Evolutionary conservation across 2,329 filamentous ascomycete species (phyloP), one percentile per base, ranked within the genome.

Genomic region (Byssothecium circinans): DNA sequence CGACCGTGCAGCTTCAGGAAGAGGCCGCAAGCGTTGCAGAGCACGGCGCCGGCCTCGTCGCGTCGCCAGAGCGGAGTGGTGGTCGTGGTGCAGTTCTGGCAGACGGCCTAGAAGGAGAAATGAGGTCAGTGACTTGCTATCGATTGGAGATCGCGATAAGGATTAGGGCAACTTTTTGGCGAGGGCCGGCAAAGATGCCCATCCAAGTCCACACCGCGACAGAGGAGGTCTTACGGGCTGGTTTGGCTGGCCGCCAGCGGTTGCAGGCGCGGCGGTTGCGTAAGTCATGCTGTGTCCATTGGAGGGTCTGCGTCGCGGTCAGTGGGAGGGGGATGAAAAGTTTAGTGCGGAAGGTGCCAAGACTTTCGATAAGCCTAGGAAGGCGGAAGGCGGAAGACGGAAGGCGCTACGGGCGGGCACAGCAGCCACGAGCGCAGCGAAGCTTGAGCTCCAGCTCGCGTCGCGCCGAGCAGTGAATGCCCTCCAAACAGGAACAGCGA

Each of bases 21-120:
- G 47, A 99, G 82, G 50, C 94, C 94, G 74, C 94, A 99, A 65
- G 94, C 94, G 76, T 99, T 99, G 84, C 94, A 99, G 43, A 99
- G 87, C 30, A 99, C 92, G 1, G 91, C 88, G 58, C 94, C 94
- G 64, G 87, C 84, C 77, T 99, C 94, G 80, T 99, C 94, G 77
- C 94, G 87, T 64, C 94, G 89, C 94, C 94, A 99, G 69, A 99
- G 78, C 34, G 94, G 94, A 37, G 94, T 99, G 43, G 91, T 97
- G 34, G 90, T 95, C 36, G 94, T 99, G 56, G 84, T 84, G 75
- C 94, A 99, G 73, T 99, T 99, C 72, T 95, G 89, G 74, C 94
- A 99, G 59, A 91, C 89, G 56, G 92, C 91, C 91, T 97, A 87
- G 79, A n/a, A n/a, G n/a, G n/a, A n/a, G n/a, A 25, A 73, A 12